A percentile compares a stretch with the other conserved stretches of the same genome.
These are phyloP conservation scores for Chlorencoelia australis DNA, from an alignment of 2,329 filamentous ascomycete species.

Conservation along the genomic window DNA sequence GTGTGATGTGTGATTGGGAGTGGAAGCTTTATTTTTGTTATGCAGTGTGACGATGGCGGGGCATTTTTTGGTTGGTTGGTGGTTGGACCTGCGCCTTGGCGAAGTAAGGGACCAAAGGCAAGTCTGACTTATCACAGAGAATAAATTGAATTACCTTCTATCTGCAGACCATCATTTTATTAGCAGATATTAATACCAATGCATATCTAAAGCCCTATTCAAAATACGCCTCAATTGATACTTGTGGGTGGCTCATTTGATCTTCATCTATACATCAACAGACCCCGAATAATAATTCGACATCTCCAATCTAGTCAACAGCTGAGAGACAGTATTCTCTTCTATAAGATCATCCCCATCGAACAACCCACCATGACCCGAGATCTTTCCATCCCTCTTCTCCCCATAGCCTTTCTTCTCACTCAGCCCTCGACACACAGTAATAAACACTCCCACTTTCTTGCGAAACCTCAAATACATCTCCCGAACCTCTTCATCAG, in stretches of 20 bases:
- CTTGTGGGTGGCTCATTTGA: neutral
- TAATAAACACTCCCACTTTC: slow-evolving; percentile 65
- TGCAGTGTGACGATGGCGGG: too few species aligned
- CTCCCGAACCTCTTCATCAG: slow-evolving; percentile 32
- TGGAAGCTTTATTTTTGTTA: too few species aligned
- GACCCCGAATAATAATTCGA: slow-evolving; percentile 47
- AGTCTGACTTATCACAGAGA: too few species aligned
- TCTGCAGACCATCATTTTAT: neutral
- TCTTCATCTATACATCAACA: slow-evolving; percentile 7
- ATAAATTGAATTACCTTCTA: too few species aligned
- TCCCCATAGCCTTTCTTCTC: slow-evolving; percentile 44
- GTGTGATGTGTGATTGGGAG: neutral
- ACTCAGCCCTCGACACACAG: slow-evolving; percentile 55
- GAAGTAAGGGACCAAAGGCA: too few species aligned
- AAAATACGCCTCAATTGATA: too few species aligned
- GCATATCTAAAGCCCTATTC: too few species aligned
- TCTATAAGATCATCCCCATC: slow-evolving; percentile 31
- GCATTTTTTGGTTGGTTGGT: too few species aligned
- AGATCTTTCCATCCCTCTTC: slow-evolving; percentile 20
- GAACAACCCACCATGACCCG: slow-evolving; percentile 25
- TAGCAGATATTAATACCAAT: neutral
- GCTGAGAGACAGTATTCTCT: slow-evolving; percentile 55
- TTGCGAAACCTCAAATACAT: slow-evolving; percentile 59
- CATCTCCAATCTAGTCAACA: slow-evolving; percentile 63
- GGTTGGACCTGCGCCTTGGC: too few species aligned